These are phyloP conservation scores for Coemansia sp. DNA, from an alignment of 192 early-diverging fungal species.

Conservation along the genomic window DNA sequence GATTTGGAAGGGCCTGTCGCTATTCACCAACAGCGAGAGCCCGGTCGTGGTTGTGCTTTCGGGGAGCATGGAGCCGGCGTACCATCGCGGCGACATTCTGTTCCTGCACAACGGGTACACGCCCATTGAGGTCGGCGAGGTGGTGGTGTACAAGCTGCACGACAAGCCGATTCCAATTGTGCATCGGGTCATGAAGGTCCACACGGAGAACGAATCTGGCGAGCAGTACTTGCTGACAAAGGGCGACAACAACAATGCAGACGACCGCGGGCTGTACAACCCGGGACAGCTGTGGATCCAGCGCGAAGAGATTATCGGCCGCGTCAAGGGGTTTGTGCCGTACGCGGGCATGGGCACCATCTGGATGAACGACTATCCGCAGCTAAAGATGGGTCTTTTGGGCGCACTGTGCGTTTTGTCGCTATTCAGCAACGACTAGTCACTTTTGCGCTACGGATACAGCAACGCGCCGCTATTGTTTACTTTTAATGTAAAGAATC, in stretches of 20 bases:
- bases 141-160: constrained; percentile 88
- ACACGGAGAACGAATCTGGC: constrained; percentile 69
- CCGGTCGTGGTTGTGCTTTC: constrained; percentile 97
- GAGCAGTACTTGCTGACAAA: constrained; percentile 90
- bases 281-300: constrained; percentile 87
- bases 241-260: constrained; percentile 89
- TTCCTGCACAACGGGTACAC: constrained; percentile 69
- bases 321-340: constrained; percentile 83
- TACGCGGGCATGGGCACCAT: constrained; percentile 96
- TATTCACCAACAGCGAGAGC: constrained; percentile 86
- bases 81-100: constrained; percentile 88
- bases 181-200: constrained; percentile 90
- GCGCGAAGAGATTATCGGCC: constrained; percentile 83
- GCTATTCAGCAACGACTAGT: constrained; percentile 64
- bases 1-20: constrained; percentile 90
- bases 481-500: background rate
- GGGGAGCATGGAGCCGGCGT: constrained; percentile 97
- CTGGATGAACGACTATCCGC: constrained; percentile 92
- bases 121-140: constrained; percentile 84
- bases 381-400: constrained; percentile 81
- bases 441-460: background rate
- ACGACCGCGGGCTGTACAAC: constrained; percentile 90
- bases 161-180: constrained; percentile 93
- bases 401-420: constrained; percentile 70
- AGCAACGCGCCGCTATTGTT: background rate